phyloP scores from a whole-genome alignment of 202 grass and related monocot species.

The Panicum virgatum region DNA sequence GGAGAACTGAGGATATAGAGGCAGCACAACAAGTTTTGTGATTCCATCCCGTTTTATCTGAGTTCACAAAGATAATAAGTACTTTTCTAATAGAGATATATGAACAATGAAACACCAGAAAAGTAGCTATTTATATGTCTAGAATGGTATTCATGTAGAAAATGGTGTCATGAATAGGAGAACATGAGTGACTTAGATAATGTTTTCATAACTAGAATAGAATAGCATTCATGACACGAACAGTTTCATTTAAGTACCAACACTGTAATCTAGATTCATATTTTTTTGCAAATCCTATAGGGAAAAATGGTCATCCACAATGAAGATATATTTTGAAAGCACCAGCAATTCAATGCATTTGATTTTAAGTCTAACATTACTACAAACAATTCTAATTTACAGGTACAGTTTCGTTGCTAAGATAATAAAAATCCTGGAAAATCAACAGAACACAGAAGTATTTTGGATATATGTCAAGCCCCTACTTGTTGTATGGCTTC shows the following conservation, averaged over 20 bases:
- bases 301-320: not conserved
- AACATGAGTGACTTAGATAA: not conserved
- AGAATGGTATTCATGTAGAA: constrained; percentile 24
- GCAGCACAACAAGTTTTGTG: constrained; percentile 98
- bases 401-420: constrained; percentile 17
- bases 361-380: constrained; percentile 10
- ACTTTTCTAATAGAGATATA: constrained; percentile 11
- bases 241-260: not conserved
- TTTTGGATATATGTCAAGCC: constrained; percentile 7
- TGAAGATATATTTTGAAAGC: constrained; percentile 10
- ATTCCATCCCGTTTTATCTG: constrained; percentile 96
- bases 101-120: not conserved
- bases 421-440: not conserved
- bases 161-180: not conserved
- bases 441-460: constrained; percentile 12
- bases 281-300: constrained; percentile 12
- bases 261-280: constrained; percentile 18
- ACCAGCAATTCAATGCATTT: not conserved
- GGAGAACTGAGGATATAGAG: constrained; percentile 99
- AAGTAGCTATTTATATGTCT: constrained; percentile 12
- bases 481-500: constrained; percentile 98
- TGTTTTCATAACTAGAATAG: not conserved
- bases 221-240: not conserved
- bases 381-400: constrained; percentile 1
- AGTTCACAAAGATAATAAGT: not conserved